A percentile compares a stretch with the other conserved stretches of the same genome.
These are phyloP conservation scores for Zygosaccharomyces bailii DNA, from an alignment of 805 yeast species.

Conservation along the genomic window DNA sequence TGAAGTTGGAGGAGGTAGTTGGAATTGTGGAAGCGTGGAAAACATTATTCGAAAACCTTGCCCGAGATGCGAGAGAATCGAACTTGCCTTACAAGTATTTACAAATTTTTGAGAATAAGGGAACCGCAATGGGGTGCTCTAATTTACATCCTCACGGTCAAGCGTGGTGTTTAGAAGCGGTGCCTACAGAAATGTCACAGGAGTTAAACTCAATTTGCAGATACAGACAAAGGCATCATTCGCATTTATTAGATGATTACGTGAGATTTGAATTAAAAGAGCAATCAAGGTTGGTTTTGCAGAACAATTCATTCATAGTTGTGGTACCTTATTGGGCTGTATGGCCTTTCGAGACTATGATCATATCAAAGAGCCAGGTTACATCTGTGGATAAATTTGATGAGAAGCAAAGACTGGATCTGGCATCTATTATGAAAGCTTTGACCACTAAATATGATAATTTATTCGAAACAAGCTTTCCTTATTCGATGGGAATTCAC, in stretches of 20 bases:
- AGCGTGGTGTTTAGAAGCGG: slow-evolving; percentile 65
- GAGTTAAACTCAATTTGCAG: slow-evolving; percentile 52
- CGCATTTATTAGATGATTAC: slow-evolving; percentile 61
- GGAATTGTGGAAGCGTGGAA: slow-evolving; percentile 62
- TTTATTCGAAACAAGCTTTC: slow-evolving; percentile 64
- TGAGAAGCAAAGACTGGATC: slow-evolving; percentile 46
- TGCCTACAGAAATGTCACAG: slow-evolving; percentile 63
- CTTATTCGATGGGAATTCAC: slow-evolving; percentile 79
- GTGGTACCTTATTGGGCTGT: slow-evolving; percentile 81
- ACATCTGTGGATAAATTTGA: slow-evolving; percentile 48
- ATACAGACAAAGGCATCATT: slow-evolving; percentile 43
- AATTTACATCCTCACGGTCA: slow-evolving; percentile 83
- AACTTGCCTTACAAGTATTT: slow-evolving; percentile 51
- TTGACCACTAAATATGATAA: slow-evolving; percentile 68
- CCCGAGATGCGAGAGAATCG: slow-evolving; percentile 37
- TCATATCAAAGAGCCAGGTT: slow-evolving; percentile 55
- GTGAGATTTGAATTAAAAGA: slow-evolving; percentile 52
- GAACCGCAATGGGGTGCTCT: slow-evolving; percentile 78
- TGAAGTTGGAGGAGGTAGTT: slow-evolving; percentile 44
- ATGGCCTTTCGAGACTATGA: slow-evolving; percentile 76
- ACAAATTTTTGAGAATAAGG: slow-evolving; percentile 76
- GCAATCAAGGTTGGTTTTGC: slow-evolving; percentile 49
- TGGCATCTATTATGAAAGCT: slow-evolving; percentile 51
- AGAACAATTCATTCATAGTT: slow-evolving; percentile 60
- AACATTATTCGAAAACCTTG: slow-evolving; percentile 45